phyloP scores from a whole-genome alignment of 2,329 filamentous ascomycete species.

The Colletotrichum plurivorum region DNA sequence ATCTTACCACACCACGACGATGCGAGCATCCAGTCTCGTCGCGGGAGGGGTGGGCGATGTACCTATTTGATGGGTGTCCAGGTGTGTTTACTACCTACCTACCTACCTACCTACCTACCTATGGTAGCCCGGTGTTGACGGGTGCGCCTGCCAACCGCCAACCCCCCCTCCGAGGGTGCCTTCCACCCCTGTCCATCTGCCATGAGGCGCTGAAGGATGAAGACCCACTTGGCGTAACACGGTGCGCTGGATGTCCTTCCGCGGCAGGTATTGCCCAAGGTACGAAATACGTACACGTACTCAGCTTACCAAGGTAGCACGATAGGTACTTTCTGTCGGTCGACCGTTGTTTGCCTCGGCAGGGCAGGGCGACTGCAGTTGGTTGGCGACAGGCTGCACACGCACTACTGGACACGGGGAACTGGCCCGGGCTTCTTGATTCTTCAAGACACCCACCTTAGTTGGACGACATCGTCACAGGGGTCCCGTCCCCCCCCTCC shows the following conservation, averaged over 20 bases:
- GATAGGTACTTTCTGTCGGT: neutral
- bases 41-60: neutral
- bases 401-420: neutral
- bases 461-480: conserved; percentile 39
- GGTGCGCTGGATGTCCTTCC: conserved; percentile 23
- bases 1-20: conserved; percentile 10
- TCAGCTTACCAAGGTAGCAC: too few relatives aligned
- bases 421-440: conserved; percentile 12
- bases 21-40: conserved; percentile 1
- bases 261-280: conserved; percentile 12
- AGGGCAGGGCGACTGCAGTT: conserved; percentile 19
- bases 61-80: neutral
- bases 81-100: neutral
- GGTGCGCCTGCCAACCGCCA: neutral
- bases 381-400: neutral
- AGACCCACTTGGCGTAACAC: conserved; percentile 23
- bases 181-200: conserved; percentile 6
- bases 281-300: neutral
- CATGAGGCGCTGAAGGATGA: conserved; percentile 38
- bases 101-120: too few relatives aligned
- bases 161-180: too few relatives aligned
- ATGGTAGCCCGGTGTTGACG: neutral
- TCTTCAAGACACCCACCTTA: conserved; percentile 25
- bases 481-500: conserved; percentile 4
- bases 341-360: conserved; percentile 15